Percentiles rank a stretch among this genome's conserved stretches.
phyloP scores from a whole-genome alignment of 768 basidiomycete species.

The Lentinus brumalis region DNA sequence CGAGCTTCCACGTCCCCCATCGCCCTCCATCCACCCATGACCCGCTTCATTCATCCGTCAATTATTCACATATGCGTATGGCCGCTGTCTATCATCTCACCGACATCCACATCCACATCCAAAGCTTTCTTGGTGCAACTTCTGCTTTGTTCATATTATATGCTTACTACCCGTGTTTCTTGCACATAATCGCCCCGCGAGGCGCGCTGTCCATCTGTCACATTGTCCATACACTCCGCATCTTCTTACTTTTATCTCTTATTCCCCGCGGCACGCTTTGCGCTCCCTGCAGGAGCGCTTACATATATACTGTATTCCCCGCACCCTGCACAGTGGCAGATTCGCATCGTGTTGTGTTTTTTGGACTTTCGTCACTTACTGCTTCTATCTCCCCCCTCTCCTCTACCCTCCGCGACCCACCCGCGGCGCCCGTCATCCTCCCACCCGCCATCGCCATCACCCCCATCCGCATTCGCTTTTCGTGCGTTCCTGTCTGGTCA shows the following conservation, averaged over 20 bases:
- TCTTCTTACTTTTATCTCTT: background rate
- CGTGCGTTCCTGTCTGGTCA: background rate
- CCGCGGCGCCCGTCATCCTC: background rate
- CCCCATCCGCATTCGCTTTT: background rate
- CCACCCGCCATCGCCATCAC: background rate
- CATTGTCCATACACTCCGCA: background rate
- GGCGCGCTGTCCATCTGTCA: slow-evolving; percentile 9
- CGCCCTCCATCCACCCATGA: background rate
- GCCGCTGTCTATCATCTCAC: slow-evolving; percentile 12
- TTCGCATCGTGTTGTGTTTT: slow-evolving; percentile 15
- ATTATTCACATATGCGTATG: slow-evolving; percentile 24
- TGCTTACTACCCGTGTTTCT: slow-evolving; percentile 11
- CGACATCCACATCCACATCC: too few relatives aligned
- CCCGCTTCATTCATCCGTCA: slow-evolving; percentile 1
- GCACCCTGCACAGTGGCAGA: slow-evolving; percentile 5
- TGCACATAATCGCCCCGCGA: slow-evolving; percentile 16
- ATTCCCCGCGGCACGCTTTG: background rate
- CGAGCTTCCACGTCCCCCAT: background rate
- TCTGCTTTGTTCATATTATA: background rate
- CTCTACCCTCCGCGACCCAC: background rate
- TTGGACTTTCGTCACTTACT: background rate
- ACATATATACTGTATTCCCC: slow-evolving; percentile 7
- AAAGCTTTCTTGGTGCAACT: background rate
- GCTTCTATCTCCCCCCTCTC: background rate
- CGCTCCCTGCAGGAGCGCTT: slow-evolving; percentile 1